phyloP scores from a whole-genome alignment of 2,329 filamentous ascomycete species.

The Colletotrichum sp. region DNA sequence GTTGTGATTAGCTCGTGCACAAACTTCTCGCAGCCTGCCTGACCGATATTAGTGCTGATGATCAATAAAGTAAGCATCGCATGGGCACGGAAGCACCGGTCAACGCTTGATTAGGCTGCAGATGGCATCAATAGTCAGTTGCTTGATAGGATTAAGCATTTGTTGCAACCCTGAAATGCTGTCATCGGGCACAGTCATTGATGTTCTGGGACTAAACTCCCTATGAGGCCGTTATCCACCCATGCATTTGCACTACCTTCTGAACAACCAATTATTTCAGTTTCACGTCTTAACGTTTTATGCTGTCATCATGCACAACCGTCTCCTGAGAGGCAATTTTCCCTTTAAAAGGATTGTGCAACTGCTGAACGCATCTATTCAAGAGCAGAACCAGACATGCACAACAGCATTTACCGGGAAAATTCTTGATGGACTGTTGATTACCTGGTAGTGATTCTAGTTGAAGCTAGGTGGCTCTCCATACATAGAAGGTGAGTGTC shows the following conservation, averaged over 20 bases:
- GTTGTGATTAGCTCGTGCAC: background rate
- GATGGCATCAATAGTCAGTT: background rate
- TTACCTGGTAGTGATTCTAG: background rate
- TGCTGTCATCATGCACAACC: background rate
- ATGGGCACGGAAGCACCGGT: background rate
- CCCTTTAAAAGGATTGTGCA: background rate
- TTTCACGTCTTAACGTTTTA: accelerated
- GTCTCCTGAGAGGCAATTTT: background rate
- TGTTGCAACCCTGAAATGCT: background rate
- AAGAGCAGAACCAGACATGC: background rate
- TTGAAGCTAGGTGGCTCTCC: background rate
- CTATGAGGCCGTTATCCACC: background rate
- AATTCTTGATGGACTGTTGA: background rate
- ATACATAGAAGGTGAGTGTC: accelerated
- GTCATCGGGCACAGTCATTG: background rate
- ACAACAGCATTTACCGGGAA: background rate
- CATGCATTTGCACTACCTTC: background rate
- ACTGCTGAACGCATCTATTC: background rate
- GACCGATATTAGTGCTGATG: background rate
- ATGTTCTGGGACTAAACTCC: background rate
- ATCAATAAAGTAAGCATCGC: background rate
- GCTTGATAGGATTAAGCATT: background rate
- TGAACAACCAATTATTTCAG: background rate
- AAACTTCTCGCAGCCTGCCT: background rate
- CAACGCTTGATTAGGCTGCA: background rate